These are phyloP conservation scores for Knoxia roxburghii DNA, from an alignment of 257 asterid species.

Conservation along the genomic window DNA sequence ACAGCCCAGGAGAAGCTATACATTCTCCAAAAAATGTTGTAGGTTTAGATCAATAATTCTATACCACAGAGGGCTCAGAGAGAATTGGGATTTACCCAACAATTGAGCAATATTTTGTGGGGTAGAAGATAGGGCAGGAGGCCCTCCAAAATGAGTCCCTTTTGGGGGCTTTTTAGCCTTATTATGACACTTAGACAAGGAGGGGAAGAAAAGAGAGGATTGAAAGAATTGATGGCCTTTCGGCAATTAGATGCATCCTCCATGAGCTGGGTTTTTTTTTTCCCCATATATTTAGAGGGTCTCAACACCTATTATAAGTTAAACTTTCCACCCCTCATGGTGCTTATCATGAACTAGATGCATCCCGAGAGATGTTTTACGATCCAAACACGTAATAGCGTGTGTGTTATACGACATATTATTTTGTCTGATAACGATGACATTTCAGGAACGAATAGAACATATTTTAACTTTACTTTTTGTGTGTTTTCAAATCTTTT, in stretches of 20 bases:
- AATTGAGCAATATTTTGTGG: conserved; percentile 1
- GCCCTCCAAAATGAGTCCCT: neutral
- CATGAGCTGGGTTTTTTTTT: conserved; percentile 6
- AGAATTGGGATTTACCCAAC: neutral
- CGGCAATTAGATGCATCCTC: conserved; percentile 30
- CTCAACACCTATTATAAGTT: conserved; percentile 27
- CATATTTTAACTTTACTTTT: too few relatives aligned
- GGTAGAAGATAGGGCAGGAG: neutral
- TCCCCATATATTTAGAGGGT: neutral
- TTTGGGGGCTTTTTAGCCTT: conserved; percentile 15
- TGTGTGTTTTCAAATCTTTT: too few relatives aligned
- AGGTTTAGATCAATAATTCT: conserved; percentile 20
- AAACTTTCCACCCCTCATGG: conserved; percentile 1
- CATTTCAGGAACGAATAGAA: too few relatives aligned
- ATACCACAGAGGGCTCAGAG: neutral
- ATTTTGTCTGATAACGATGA: too few relatives aligned
- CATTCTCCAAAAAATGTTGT: neutral
- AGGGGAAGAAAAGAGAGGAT: neutral
- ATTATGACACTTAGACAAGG: neutral
- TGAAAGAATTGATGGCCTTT: too few relatives aligned
- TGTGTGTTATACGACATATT: too few relatives aligned
- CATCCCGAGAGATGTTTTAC: too few relatives aligned
- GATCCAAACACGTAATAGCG: too few relatives aligned
- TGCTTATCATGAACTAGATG: neutral
- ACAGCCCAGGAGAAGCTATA: neutral